Evolutionary conservation across 352 stramenopile genomes (phyloP), one percentile per base, ranked within the genome.

Genomic region (Globisporangium cylindrosporum): DNA sequence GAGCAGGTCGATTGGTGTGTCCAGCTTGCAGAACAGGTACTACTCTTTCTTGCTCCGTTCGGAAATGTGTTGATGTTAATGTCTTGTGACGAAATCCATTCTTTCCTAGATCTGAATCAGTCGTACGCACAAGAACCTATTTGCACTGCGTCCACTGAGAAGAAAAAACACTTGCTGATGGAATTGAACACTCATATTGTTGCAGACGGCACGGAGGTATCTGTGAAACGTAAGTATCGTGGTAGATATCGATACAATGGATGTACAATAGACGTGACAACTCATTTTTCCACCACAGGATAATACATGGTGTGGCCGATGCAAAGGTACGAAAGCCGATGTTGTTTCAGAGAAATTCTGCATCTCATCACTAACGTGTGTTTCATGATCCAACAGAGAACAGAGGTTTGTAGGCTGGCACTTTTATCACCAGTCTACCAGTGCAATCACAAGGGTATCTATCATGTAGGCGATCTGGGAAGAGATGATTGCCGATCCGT

Each of bases 401-500:
- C 41, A n/a, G 59, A 70, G 51, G 22, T 64, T 25, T 43, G 59
- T 8, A 34, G 9, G 15, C 5, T 67, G 24, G 3, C 1, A 18
- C 3, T 7, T n/a, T n/a, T 32, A n/a, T 24, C 10, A 2, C 4
- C 29, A 12, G 5, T 18, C 3, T 57, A 34, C 27, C 14, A 34
- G 27, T 22, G 34, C 51, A 49, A 25, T 67, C 15, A 59, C 25
- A 22, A 48, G 12, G 18, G 32, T 38, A 38, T 38, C 22, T 15
- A 10, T 22, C 18, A 10, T 67, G n/a, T 36, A 95, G 86, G 83
- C 83, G 8, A 92, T 95, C 58, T 95, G 88, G 88, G 86, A 95
- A 78, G 88, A 94, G 66, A 95, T 95, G 88, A 86, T 95, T 62
- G 88, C 88, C 27, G 85, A 95, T 73, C 88, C 88, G 3, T 87